phyloP scores from a whole-genome alignment of 2,329 filamentous ascomycete species.

The Endothia cerciana region DNA sequence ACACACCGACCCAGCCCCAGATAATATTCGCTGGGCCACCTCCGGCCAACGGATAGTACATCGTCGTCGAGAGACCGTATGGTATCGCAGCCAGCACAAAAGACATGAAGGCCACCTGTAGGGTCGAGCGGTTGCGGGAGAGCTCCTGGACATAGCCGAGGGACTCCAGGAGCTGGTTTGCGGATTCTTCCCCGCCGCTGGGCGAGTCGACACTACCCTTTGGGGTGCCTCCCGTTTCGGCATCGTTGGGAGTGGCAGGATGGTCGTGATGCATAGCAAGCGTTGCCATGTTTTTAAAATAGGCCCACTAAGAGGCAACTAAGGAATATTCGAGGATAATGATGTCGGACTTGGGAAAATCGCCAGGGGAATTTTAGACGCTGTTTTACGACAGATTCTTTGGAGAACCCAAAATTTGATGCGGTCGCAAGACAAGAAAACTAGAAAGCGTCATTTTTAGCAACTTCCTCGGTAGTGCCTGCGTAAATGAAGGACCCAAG shows the following conservation, averaged over 20 bases:
- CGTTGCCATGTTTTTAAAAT: constrained; percentile 22
- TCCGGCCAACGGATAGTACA: constrained; percentile 68
- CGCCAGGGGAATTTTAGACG: neutral
- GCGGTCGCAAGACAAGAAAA: neutral
- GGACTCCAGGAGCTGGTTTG: constrained; percentile 65
- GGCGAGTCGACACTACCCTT: constrained; percentile 27
- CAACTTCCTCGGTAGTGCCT: neutral
- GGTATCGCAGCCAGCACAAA: constrained; percentile 77
- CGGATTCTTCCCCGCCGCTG: constrained; percentile 45
- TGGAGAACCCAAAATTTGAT: neutral
- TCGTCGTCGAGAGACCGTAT: constrained; percentile 72
- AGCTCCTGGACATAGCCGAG: constrained; percentile 71
- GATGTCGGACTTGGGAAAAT: neutral
- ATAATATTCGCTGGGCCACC: constrained; percentile 72
- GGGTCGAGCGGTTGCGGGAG: constrained; percentile 65
- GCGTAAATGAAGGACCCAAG: constrained; percentile 11
- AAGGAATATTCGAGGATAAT: neutral
- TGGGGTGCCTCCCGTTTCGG: constrained; percentile 11
- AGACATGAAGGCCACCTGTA: constrained; percentile 75
- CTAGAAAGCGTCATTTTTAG: constrained; percentile 1
- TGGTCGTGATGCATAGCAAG: constrained; percentile 24
- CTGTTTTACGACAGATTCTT: neutral
- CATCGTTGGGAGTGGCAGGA: constrained; percentile 17
- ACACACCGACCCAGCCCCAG: constrained; percentile 73
- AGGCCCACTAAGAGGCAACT: neutral